Evolutionary conservation across 1,284 basidiomycete genomes (phyloP).

Genomic region (Meira miltonrushii): DNA sequence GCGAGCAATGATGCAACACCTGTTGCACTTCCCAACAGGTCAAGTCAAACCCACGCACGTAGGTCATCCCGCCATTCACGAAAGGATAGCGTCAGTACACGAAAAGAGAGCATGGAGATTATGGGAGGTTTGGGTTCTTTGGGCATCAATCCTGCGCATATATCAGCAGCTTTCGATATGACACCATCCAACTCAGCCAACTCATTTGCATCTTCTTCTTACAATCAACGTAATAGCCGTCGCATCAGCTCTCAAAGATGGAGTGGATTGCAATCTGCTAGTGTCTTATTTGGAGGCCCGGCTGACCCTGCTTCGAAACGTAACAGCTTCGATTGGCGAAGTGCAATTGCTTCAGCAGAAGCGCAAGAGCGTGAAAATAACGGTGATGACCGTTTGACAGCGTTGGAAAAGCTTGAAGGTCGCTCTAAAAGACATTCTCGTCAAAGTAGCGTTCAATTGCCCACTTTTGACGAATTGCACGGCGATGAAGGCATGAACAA

Average conservation of each 20-base stretch:
- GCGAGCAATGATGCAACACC: slow-evolving; percentile 2
- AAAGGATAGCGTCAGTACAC: slow-evolving; percentile 34
- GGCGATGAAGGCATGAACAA: slow-evolving; percentile 24
- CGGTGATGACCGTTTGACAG: slow-evolving; percentile 31
- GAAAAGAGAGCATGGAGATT: slow-evolving; percentile 46
- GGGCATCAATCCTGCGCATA: too few relatives aligned
- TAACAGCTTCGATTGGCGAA: slow-evolving; percentile 16
- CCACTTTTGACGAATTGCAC: slow-evolving; percentile 41
- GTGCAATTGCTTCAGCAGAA: slow-evolving; percentile 1
- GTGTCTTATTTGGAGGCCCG: slow-evolving; percentile 20
- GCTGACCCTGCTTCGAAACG: slow-evolving; percentile 19
- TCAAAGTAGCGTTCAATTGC: slow-evolving; percentile 38
- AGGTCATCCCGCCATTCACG: slow-evolving; percentile 35
- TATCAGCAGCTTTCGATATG: slow-evolving; percentile 13
- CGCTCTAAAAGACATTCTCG: slow-evolving; percentile 16
- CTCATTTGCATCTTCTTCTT: slow-evolving; percentile 9
- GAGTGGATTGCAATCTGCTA: slow-evolving; percentile 18
- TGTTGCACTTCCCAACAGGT: background rate
- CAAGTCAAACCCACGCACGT: slow-evolving; percentile 16
- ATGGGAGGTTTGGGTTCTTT: slow-evolving; percentile 36
- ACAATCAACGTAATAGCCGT: slow-evolving; percentile 25
- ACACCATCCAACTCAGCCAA: slow-evolving; percentile 11
- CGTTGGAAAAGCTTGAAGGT: slow-evolving; percentile 45
- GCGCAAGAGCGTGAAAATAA: slow-evolving; percentile 11
- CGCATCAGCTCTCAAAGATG: slow-evolving; percentile 20